Conservation (phyloP, 2,329 filamentous ascomycete genomes). For the Sporothrix dimorphospora region DNA sequence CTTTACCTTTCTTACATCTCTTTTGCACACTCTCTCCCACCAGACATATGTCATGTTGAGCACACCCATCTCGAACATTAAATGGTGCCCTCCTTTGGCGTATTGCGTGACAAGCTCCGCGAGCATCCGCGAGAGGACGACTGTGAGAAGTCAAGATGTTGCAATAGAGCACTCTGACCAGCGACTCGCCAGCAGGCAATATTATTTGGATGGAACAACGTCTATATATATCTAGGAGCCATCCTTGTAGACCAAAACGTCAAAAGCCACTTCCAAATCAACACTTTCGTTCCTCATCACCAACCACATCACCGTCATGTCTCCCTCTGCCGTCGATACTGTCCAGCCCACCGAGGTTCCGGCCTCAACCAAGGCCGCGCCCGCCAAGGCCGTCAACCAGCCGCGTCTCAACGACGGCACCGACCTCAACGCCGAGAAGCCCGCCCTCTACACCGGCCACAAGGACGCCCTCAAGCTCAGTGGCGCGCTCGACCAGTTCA, state of each 20-base stretch:
- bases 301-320: neutral
- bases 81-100: neutral
- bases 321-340: constrained; percentile 20
- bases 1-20: neutral
- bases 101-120: constrained; percentile 20
- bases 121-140: constrained; percentile 7
- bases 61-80: neutral
- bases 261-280: neutral
- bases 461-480: constrained; percentile 35
- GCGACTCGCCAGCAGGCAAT: too few species aligned
- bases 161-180: too few species aligned
- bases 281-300: neutral
- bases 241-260: too few species aligned
- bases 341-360: neutral
- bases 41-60: neutral
- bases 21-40: neutral
- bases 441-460: constrained; percentile 12
- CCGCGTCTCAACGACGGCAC: constrained; percentile 10
- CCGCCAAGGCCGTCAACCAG: neutral
- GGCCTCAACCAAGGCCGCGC: neutral
- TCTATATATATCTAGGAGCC: neutral
- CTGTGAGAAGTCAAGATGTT: neutral
- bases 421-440: neutral
- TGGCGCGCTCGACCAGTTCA: constrained; percentile 48
- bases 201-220: too few species aligned